phyloP scores from a whole-genome alignment of 345 rosid genomes.

The Cardamine chenopodiifolia region DNA sequence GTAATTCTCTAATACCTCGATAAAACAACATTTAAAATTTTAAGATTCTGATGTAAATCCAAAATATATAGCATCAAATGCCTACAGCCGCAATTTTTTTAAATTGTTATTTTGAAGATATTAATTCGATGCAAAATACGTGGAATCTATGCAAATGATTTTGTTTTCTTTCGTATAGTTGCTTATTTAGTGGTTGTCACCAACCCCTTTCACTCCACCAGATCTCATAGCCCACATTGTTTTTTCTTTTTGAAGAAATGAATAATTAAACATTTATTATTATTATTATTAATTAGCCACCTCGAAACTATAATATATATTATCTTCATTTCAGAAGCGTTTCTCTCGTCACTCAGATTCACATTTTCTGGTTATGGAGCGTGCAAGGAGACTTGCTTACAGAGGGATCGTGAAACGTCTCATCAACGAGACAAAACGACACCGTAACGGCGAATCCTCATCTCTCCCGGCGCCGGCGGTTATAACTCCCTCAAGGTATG shows the following conservation, averaged over 20 bases:
- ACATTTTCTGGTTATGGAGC: conserved; percentile 61
- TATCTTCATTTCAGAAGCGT: not conserved
- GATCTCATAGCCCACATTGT: not conserved
- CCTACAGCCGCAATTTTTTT: not conserved
- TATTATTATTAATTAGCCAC: not conserved
- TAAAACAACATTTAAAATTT: not conserved
- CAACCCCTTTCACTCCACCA: conserved; percentile 13
- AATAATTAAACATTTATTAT: not conserved
- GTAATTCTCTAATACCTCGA: not conserved
- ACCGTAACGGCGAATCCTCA: conserved; percentile 43
- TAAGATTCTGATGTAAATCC: not conserved
- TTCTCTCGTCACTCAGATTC: not conserved
- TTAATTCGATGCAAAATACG: conserved; percentile 24
- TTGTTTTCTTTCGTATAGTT: conserved; percentile 19
- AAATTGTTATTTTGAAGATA: not conserved
- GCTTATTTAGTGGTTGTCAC: conserved; percentile 7
- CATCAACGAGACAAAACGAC: conserved; percentile 55
- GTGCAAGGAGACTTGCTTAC: conserved; percentile 81
- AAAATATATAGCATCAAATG: not conserved
- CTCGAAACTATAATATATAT: conserved; percentile 7
- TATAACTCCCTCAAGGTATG: conserved; percentile 60
- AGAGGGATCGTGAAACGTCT: conserved; percentile 71
- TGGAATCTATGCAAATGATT: not conserved
- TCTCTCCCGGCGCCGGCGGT: conserved; percentile 16
- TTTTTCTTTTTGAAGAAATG: too few relatives aligned